These are phyloP conservation scores for Chrysochromulina tobinii DNA, from an alignment of 78 protist species.

Conservation along the genomic window DNA sequence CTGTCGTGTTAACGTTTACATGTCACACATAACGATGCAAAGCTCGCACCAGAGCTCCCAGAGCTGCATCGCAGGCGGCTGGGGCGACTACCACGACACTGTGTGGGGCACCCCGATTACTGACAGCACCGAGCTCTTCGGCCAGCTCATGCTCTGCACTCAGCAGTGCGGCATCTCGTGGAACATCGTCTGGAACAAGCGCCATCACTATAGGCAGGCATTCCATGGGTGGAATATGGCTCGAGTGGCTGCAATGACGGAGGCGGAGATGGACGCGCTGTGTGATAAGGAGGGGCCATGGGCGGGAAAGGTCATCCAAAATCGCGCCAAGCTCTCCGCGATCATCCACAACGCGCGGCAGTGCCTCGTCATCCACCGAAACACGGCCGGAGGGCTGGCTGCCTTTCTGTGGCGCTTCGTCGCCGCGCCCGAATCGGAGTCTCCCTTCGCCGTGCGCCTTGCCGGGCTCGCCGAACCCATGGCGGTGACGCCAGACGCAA, in stretches of 20 bases:
- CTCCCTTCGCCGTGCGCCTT: too few species aligned
- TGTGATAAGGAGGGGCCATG: background rate
- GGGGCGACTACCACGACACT: background rate
- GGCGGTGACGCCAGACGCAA: background rate
- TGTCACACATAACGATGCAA: too few species aligned
- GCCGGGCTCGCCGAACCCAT: too few species aligned
- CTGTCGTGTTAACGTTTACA: too few species aligned
- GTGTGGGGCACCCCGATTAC: constrained; percentile 6
- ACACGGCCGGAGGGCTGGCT: background rate
- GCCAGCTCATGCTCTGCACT: background rate
- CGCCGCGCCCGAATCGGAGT: background rate
- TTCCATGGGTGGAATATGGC: background rate
- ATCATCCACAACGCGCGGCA: background rate
- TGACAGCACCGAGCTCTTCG: background rate
- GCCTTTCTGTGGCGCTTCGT: background rate
- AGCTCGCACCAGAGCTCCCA: too few species aligned
- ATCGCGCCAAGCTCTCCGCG: background rate
- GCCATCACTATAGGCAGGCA: background rate
- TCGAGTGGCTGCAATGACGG: background rate
- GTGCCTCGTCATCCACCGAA: background rate
- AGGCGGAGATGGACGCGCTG: background rate
- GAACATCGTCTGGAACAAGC: background rate
- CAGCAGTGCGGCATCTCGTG: background rate
- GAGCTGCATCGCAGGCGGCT: too few species aligned
- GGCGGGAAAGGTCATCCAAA: background rate